Conservation (phyloP, 495 filamentous ascomycete species). For the Xylaria curta region DNA sequence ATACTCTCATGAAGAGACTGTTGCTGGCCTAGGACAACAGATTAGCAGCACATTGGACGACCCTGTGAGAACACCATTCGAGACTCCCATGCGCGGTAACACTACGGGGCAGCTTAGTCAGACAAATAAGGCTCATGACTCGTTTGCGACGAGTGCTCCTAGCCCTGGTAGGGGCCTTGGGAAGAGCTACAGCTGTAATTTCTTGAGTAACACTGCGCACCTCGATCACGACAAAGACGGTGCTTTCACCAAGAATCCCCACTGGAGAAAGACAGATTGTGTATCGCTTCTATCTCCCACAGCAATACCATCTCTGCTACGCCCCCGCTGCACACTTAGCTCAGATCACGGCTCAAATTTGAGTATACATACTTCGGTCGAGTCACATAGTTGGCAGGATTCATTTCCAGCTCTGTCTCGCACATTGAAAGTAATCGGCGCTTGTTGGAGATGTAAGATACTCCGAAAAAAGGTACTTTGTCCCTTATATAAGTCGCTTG, state of each 20-base stretch:
- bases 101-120: neutral
- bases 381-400: neutral
- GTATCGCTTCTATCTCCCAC: neutral
- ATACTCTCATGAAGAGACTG: neutral
- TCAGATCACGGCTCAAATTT: neutral
- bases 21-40: neutral
- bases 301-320: neutral
- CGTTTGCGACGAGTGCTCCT: neutral
- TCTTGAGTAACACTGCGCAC: neutral
- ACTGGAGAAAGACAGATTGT: neutral
- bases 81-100: neutral
- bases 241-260: neutral
- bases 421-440: constrained; percentile 34
- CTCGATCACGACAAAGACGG: neutral
- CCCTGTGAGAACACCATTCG: neutral
- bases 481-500: neutral
- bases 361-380: neutral
- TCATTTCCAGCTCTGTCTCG: constrained; percentile 30
- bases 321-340: neutral
- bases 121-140: neutral
- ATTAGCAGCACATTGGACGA: neutral
- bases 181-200: neutral
- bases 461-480: constrained; percentile 36
- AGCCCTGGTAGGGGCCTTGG: neutral
- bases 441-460: constrained; percentile 39